A percentile compares a stretch with the other conserved stretches of the same genome.
phyloP scores from a whole-genome alignment of 257 asterid species.

The Nicotiana undulata region DNA sequence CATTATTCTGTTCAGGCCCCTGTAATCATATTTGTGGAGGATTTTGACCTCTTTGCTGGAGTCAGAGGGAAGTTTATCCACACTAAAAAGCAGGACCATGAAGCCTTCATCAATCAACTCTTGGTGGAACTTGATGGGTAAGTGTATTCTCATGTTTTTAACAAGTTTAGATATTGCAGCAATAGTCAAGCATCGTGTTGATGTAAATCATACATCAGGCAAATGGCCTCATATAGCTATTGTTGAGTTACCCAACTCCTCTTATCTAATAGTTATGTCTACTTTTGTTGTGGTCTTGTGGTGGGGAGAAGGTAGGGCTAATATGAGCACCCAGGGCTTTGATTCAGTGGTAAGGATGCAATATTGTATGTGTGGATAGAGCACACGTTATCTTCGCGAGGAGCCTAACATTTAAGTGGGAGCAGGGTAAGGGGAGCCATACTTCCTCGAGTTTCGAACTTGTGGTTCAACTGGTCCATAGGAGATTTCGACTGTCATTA shows the following conservation, averaged over 20 bases:
- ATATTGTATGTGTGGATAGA: neutral
- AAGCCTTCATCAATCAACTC: slow-evolving; percentile 97
- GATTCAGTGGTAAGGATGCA: neutral
- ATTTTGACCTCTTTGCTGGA: slow-evolving; percentile 97
- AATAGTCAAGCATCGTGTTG: neutral
- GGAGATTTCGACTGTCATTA: neutral
- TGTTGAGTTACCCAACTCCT: neutral
- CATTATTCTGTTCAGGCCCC: slow-evolving; percentile 65
- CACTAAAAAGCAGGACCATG: slow-evolving; percentile 92
- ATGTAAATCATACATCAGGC: neutral
- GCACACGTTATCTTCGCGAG: neutral
- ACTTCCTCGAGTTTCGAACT: neutral
- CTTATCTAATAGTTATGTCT: neutral
- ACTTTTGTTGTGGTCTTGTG: neutral
- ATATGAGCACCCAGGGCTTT: neutral
- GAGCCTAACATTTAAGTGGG: neutral
- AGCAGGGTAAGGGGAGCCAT: neutral
- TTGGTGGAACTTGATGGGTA: slow-evolving; percentile 99
- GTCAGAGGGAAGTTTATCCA: slow-evolving; percentile 86
- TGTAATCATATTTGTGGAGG: slow-evolving; percentile 96
- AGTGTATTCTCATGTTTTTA: slow-evolving; percentile 7
- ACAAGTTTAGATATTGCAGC: neutral
- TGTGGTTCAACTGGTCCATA: neutral
- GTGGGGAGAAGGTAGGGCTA: neutral
- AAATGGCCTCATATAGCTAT: neutral